A percentile compares a stretch with the other conserved stretches of the same genome.
phyloP scores from a whole-genome alignment of 768 basidiomycete genomes.

The Rhodotorula babjevae region DNA sequence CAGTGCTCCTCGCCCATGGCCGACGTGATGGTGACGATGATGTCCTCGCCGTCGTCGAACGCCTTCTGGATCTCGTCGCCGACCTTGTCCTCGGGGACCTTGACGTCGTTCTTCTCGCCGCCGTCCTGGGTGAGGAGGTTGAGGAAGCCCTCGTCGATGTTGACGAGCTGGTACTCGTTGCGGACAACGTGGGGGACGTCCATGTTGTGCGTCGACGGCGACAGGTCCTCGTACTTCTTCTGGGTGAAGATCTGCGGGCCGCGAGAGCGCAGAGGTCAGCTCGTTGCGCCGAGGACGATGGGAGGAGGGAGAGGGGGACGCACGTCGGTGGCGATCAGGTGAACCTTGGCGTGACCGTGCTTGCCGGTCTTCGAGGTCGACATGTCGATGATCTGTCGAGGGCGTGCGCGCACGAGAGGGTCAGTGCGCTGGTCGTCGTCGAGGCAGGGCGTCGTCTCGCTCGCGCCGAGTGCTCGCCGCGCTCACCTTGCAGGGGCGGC shows the following conservation, averaged over 20 bases:
- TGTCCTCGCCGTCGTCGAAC: slow-evolving; percentile 83
- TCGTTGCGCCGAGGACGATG: not conserved
- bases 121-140: slow-evolving; percentile 87
- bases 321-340: slow-evolving; percentile 93
- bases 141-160: slow-evolving; percentile 82
- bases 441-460: not conserved
- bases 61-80: slow-evolving; percentile 63
- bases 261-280: not conserved
- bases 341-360: slow-evolving; percentile 99
- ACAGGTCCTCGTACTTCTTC: slow-evolving; percentile 87
- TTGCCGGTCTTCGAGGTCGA: slow-evolving; percentile 99
- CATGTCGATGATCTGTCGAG: slow-evolving; percentile 76
- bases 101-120: slow-evolving; percentile 68
- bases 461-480: not conserved
- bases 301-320: slow-evolving; percentile 46
- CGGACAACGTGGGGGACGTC: slow-evolving; percentile 92
- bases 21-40: slow-evolving; percentile 60
- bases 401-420: no score
- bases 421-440: not conserved
- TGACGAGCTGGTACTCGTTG: slow-evolving; percentile 83
- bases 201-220: slow-evolving; percentile 98
- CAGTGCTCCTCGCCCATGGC: slow-evolving; percentile 69
- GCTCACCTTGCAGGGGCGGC: slow-evolving; percentile 81
- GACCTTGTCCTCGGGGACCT: slow-evolving; percentile 76
- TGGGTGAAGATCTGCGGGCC: slow-evolving; percentile 83